A percentile compares a stretch with the other conserved stretches of the same genome.
These are phyloP conservation scores for Mycena pura DNA, from an alignment of 768 basidiomycete genomes.

Conservation along the genomic window DNA sequence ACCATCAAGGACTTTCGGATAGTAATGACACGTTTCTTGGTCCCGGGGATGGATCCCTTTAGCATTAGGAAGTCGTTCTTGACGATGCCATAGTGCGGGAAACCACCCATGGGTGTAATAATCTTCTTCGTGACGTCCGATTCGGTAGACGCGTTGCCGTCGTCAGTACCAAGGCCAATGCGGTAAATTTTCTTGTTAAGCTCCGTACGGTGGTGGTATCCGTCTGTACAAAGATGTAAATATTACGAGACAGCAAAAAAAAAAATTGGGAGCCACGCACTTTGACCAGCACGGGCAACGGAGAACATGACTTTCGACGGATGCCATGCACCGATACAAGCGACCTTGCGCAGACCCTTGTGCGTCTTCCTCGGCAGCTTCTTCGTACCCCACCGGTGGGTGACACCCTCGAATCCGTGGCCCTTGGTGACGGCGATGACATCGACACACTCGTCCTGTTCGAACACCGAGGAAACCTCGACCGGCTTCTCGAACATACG, in stretches of 20 bases:
- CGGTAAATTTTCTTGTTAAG: slow-evolving; percentile 99
- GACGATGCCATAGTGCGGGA: slow-evolving; percentile 98
- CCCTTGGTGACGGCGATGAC: slow-evolving; percentile 99
- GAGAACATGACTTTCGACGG: slow-evolving; percentile 99
- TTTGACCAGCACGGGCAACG: slow-evolving; percentile 99
- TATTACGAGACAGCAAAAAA: not conserved
- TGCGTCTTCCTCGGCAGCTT: slow-evolving; percentile 98
- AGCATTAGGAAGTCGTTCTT: slow-evolving; percentile 98
- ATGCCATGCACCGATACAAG: slow-evolving; percentile 99
- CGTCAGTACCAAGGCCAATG: slow-evolving; percentile 80
- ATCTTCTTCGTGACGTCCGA: slow-evolving; percentile 92
- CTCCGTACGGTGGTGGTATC: slow-evolving; percentile 96
- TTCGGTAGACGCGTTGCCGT: slow-evolving; percentile 90
- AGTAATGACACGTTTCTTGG: slow-evolving; percentile 97
- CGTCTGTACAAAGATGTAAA: slow-evolving; percentile 55
- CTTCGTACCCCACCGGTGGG: slow-evolving; percentile 99
- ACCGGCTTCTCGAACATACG: slow-evolving; percentile 96
- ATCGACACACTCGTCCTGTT: slow-evolving; percentile 96
- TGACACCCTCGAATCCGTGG: slow-evolving; percentile 99
- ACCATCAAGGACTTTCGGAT: slow-evolving; percentile 97
- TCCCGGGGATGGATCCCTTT: slow-evolving; percentile 95
- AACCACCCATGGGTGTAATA: slow-evolving; percentile 98
- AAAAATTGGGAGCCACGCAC: slow-evolving; percentile 58
- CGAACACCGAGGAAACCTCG: slow-evolving; percentile 85
- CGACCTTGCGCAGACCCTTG: slow-evolving; percentile 99